Percentiles rank a stretch among this genome's conserved stretches.
Conservation (phyloP, 768 basidiomycete genomes). For the Leccinum sublutescens region DNA sequence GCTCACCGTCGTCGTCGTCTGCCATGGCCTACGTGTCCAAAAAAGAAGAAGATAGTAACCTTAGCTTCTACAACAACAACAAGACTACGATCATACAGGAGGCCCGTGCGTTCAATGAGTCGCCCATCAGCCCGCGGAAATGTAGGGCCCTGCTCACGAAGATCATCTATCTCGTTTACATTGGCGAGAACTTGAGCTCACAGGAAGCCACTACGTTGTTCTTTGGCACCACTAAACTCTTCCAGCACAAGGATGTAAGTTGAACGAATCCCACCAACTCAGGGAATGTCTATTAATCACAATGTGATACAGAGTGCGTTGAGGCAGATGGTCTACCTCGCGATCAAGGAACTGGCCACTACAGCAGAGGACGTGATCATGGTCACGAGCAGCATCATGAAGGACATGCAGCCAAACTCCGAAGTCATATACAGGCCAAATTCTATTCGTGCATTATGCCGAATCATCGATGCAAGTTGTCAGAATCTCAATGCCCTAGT, state of each 20-base stretch:
- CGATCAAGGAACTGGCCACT: conserved; percentile 94
- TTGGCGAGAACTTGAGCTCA: conserved; percentile 90
- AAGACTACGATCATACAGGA: conserved; percentile 99
- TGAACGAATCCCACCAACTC: background rate
- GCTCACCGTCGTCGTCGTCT: conserved; percentile 32
- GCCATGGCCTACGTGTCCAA: conserved; percentile 82
- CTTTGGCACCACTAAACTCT: conserved; percentile 98
- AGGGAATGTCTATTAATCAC: conserved; percentile 5
- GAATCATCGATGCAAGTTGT: conserved; percentile 85
- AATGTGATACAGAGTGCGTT: conserved; percentile 73
- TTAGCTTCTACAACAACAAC: conserved; percentile 93
- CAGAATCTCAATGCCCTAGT: conserved; percentile 36
- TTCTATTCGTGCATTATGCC: conserved; percentile 91
- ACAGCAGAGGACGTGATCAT: conserved; percentile 99
- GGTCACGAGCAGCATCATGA: conserved; percentile 99
- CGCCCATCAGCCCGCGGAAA: conserved; percentile 96
- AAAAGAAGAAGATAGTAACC: conserved; percentile 94
- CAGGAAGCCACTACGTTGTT: conserved; percentile 98
- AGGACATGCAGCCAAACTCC: conserved; percentile 99
- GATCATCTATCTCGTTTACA: conserved; percentile 94
- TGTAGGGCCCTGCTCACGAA: conserved; percentile 94
- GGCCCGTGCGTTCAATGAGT: conserved; percentile 98
- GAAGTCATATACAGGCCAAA: conserved; percentile 99
- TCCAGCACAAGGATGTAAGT: conserved; percentile 98
- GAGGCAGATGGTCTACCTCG: conserved; percentile 96